Base-by-base conservation (phyloP, 1,284 basidiomycete species). In the Sporisorium exsertum region DNA sequence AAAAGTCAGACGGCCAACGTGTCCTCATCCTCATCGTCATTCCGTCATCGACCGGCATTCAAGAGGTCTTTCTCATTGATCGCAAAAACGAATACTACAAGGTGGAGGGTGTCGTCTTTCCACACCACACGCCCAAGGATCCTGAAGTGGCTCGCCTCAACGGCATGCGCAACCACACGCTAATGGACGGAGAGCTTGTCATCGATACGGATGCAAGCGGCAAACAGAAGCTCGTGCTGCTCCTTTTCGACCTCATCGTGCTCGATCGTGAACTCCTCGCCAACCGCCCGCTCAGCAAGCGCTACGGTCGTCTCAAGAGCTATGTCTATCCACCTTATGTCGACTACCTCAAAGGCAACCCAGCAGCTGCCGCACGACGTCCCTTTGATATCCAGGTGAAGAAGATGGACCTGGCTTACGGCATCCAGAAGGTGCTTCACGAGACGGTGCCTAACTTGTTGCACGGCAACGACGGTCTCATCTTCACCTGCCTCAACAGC, bases 1-100 rank as follows among this genome's bases (percentile, higher is more conserved):
- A 99, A 87, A 99, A 99, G 88, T 97, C 95, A n/a, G 97, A 99
- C 84, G 97, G 97, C 3, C 87, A 98, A 58, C 91, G 97, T 46
- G 94, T 99, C 33, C 88, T 99, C 47, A 90, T 98, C 52, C 88
- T 97, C 67, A 89, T 99, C 55, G 89, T 92, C 45, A 86, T 88
- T 58, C 87, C 89, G 24, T 86, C 88, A 42, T 68, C 58, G 8
- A 81, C 81, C 12, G 89, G 88, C 29, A 77, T 75, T 20, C 95
- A 98, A 86, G 89, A 89, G 52, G 91, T 93, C 3, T 72, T 66
- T 16, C 71, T 77, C 29, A 94, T 99, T 82, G 95, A 99, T 88
- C 91, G 97, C 60, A 94, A 96, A 84, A 96, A 99, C 81, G 87
- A 89, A 6, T 99, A 95, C 86, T 92, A 92, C 74, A 86, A 90